A percentile compares a stretch with the other conserved stretches of the same genome.
phyloP scores from a whole-genome alignment of 2,329 filamentous ascomycete species.

The Ophiostoma tasmaniense region DNA sequence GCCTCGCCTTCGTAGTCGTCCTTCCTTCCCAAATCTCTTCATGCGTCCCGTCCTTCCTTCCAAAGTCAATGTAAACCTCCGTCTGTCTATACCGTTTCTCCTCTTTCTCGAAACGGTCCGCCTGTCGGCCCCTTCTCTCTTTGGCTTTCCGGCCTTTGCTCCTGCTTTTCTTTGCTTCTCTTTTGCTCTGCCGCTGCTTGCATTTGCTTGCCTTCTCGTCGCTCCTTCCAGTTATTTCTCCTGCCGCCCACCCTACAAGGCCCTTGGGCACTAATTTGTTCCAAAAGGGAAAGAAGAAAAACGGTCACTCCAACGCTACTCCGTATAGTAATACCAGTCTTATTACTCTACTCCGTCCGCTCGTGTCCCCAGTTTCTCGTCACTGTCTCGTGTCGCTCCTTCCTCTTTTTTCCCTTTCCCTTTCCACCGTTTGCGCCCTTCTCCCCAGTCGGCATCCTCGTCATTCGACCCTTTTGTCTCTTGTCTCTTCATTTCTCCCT shows the following conservation, averaged over 20 bases:
- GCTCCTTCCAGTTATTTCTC: slow-evolving; percentile 4
- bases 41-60: neutral
- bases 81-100: neutral
- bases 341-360: neutral
- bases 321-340: neutral
- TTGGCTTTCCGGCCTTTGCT: neutral
- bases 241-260: slow-evolving; percentile 1
- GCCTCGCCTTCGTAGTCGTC: neutral
- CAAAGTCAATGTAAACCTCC: neutral
- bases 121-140: neutral
- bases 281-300: slow-evolving; percentile 1
- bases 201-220: neutral
- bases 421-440: neutral
- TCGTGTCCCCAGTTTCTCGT: neutral
- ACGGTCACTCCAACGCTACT: neutral
- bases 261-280: slow-evolving; percentile 2
- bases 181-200: neutral
- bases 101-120: neutral
- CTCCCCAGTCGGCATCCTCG: neutral
- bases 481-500: neutral
- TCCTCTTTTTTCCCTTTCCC: neutral
- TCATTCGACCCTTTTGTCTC: neutral
- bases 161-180: neutral
- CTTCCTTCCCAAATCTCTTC: neutral
- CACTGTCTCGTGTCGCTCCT: slow-evolving; percentile 1